Percentiles rank a stretch among this genome's conserved stretches.
Evolutionary conservation across 306 rosid species (phyloP).

Genomic region (Calophaca sinica): DNA sequence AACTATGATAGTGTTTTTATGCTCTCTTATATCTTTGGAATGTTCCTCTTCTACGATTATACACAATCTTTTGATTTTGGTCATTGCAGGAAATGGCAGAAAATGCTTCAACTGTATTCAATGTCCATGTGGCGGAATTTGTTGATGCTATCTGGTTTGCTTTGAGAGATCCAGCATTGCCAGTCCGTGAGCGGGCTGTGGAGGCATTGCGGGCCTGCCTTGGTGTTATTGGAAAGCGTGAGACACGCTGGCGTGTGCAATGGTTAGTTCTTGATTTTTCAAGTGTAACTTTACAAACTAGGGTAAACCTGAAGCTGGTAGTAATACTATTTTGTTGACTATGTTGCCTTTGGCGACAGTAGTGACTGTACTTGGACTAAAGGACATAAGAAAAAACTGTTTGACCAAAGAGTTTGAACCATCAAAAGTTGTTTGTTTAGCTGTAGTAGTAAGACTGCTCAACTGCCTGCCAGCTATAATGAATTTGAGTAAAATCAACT

Average conservation of each 20-base stretch:
- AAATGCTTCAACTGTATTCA: conserved; percentile 95
- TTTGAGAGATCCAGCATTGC: conserved; percentile 87
- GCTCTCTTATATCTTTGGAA: conserved; percentile 23
- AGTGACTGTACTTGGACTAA: conserved; percentile 12
- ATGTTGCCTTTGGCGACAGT: conserved; percentile 18
- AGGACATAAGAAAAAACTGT: conserved; percentile 22
- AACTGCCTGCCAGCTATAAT: conserved; percentile 12
- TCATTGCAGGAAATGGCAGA: conserved; percentile 94
- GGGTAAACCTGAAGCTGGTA: conserved; percentile 19
- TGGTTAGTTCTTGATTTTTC: conserved; percentile 63
- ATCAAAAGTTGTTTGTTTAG: background rate
- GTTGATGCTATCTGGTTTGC: conserved; percentile 99
- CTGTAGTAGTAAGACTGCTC: background rate
- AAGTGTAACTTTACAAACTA: conserved; percentile 10
- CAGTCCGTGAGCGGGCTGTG: conserved; percentile 96
- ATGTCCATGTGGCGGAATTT: conserved; percentile 97
- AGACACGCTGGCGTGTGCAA: conserved; percentile 99
- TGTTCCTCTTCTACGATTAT: conserved; percentile 3
- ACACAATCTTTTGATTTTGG: conserved; percentile 38
- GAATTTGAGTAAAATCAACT: conserved; percentile 27
- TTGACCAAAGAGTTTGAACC: conserved; percentile 9
- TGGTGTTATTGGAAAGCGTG: conserved; percentile 91
- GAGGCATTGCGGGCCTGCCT: conserved; percentile 99
- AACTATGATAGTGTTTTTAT: conserved; percentile 9
- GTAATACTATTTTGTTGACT: conserved; percentile 30